Evolutionary conservation across 176 grass and related monocot genomes (phyloP).

Genomic region (Bromus sterilis): DNA sequence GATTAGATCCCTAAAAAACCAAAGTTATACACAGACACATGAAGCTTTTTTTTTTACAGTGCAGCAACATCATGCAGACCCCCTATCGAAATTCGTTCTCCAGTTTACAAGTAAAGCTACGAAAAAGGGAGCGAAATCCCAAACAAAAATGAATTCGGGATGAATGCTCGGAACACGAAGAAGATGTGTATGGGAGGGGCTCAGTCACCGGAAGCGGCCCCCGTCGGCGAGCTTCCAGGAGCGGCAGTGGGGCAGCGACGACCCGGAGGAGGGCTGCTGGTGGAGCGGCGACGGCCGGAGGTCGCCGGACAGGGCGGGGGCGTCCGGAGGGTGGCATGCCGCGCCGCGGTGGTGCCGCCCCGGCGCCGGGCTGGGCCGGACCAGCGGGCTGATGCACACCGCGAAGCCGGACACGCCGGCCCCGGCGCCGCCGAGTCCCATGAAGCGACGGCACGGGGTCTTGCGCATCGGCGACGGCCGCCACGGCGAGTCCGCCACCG

Average conservation of each 20-base stretch:
- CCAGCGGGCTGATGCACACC: slow-evolving; percentile 74
- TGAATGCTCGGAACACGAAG: not conserved
- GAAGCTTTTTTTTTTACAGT: slow-evolving; percentile 7
- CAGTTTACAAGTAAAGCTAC: not conserved
- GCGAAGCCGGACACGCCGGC: slow-evolving; percentile 51
- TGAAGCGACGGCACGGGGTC: slow-evolving; percentile 9
- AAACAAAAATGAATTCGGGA: not conserved
- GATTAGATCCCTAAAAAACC: too few species aligned
- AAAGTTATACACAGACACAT: not conserved
- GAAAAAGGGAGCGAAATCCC: not conserved
- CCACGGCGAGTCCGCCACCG: slow-evolving; percentile 34
- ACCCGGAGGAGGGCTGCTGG: slow-evolving; percentile 14
- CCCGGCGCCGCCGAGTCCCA: not conserved
- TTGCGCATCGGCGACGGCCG: slow-evolving; percentile 48
- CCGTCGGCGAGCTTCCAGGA: slow-evolving; percentile 78
- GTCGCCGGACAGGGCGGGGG: slow-evolving; percentile 28
- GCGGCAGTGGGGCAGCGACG: slow-evolving; percentile 50
- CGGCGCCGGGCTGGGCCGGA: slow-evolving; percentile 31
- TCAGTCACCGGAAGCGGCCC: slow-evolving; percentile 63
- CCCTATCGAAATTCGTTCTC: not conserved
- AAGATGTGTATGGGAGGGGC: too few species aligned
- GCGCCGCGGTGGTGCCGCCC: slow-evolving; percentile 40
- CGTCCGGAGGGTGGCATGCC: slow-evolving; percentile 16
- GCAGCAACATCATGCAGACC: slow-evolving; percentile 10
- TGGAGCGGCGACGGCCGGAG: slow-evolving; percentile 57